Evolutionary conservation across 169 alveolate genomes (phyloP).

Genomic region (Eimeria falciformis): DNA sequence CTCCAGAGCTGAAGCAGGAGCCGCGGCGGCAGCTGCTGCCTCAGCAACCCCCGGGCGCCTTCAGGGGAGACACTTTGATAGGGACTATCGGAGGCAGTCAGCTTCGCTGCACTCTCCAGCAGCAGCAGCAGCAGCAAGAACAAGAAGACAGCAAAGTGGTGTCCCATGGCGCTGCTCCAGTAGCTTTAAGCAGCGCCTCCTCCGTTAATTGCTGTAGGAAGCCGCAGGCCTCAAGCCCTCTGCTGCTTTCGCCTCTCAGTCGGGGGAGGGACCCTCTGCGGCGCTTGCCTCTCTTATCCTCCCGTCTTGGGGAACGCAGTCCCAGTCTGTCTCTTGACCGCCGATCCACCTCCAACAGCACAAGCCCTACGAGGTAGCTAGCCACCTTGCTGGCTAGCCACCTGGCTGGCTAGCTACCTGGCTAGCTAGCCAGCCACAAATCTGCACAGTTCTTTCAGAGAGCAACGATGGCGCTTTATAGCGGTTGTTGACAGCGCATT

Average conservation of each 20-base stretch:
- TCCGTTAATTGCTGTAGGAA: constrained; percentile 36
- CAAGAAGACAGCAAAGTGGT: constrained; percentile 34
- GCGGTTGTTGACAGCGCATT: not conserved
- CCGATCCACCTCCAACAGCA: constrained; percentile 58
- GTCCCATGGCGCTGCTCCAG: constrained; percentile 27
- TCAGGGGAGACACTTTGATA: constrained; percentile 39
- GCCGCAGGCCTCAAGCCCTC: not conserved
- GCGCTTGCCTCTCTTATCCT: not conserved
- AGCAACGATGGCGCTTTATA: not conserved
- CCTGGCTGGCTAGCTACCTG: not conserved
- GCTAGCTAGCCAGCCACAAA: not conserved
- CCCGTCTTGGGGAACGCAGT: constrained; percentile 47
- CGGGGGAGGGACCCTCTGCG: constrained; percentile 54
- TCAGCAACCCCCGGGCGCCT: constrained; percentile 42
- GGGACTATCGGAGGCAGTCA: constrained; percentile 64
- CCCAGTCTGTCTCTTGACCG: constrained; percentile 41
- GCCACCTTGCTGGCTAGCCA: not conserved
- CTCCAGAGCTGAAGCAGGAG: constrained; percentile 59
- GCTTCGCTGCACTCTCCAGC: constrained; percentile 21
- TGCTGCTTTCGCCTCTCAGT: constrained; percentile 50
- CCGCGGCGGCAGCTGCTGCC: constrained; percentile 37
- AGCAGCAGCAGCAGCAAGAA: constrained; percentile 30
- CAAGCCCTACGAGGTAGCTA: constrained; percentile 64
- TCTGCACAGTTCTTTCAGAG: not conserved
- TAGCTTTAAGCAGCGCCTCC: constrained; percentile 32